phyloP scores from a whole-genome alignment of 257 asterid genomes.

The Gentiana macrophylla region DNA sequence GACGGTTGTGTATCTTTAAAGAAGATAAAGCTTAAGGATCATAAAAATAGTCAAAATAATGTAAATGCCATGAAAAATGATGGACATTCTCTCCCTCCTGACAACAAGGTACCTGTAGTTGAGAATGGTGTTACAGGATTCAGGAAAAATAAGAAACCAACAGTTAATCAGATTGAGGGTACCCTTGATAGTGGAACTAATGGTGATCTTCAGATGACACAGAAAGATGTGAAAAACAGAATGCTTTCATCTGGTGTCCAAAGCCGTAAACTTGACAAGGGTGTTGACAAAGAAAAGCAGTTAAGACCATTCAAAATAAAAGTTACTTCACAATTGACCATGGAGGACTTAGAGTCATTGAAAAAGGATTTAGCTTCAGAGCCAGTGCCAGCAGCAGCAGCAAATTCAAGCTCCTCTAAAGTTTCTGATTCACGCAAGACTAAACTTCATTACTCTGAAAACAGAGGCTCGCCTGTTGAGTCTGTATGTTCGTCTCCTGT shows the following conservation, averaged over 20 bases:
- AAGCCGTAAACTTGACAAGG: conserved; percentile 19
- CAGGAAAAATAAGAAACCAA: conserved; percentile 39
- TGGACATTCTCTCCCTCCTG: conserved; percentile 20
- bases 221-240: conserved; percentile 22
- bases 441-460: conserved; percentile 32
- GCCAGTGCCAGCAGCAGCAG: conserved; percentile 35
- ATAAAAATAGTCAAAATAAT: conserved; percentile 24
- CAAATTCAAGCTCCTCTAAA: conserved; percentile 94
- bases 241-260: conserved; percentile 24
- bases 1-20: conserved; percentile 26
- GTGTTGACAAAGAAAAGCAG: conserved; percentile 33
- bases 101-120: conserved; percentile 22
- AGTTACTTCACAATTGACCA: conserved; percentile 23
- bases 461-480: conserved; percentile 71
- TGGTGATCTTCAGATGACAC: conserved; percentile 20
- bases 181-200: conserved; percentile 26
- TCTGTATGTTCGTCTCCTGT: conserved; percentile 92
- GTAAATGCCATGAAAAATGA: conserved; percentile 17
- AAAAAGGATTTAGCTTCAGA: conserved; percentile 64
- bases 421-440: conserved; percentile 63
- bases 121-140: conserved; percentile 33
- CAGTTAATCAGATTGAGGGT: conserved; percentile 38
- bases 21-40: conserved; percentile 49
- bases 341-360: conserved; percentile 49
- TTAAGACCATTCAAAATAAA: conserved; percentile 25